Percentiles rank a stretch among this genome's conserved stretches.
These are phyloP conservation scores for Aspergillaceae sp. DNA, from an alignment of 2,329 filamentous ascomycete genomes.

Conservation along the genomic window DNA sequence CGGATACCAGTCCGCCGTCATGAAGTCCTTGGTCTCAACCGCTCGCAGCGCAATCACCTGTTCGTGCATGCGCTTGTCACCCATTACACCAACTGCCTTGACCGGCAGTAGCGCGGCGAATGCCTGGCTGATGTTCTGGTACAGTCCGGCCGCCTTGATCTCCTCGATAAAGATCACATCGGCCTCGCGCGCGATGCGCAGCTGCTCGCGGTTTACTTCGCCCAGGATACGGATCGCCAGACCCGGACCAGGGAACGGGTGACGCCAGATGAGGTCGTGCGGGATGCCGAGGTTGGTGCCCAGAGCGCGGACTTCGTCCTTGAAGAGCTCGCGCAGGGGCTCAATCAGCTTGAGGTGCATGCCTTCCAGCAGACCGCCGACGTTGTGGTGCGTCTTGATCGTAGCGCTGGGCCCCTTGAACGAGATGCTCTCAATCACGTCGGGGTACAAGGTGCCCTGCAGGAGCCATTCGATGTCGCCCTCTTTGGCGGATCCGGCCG, in stretches of 20 bases:
- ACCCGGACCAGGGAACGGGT: slow-evolving; percentile 58
- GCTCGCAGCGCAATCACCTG: slow-evolving; percentile 55
- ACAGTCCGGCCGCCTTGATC: slow-evolving; percentile 38
- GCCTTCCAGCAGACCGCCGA: slow-evolving; percentile 40
- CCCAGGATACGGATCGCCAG: slow-evolving; percentile 75
- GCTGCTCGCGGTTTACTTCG: slow-evolving; percentile 70
- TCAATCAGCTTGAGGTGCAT: slow-evolving; percentile 52
- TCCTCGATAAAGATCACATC: slow-evolving; percentile 41
- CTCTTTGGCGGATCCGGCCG: slow-evolving; percentile 48
- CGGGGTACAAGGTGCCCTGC: slow-evolving; percentile 76
- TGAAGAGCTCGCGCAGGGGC: slow-evolving; percentile 71
- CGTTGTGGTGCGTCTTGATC: slow-evolving; percentile 61
- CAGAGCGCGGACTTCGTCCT: slow-evolving; percentile 67
- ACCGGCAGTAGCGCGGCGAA: slow-evolving; percentile 60
- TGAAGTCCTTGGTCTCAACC: slow-evolving; percentile 59
- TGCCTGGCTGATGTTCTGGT: slow-evolving; percentile 56
- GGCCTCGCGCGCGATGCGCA: slow-evolving; percentile 57
- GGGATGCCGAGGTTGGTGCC: slow-evolving; percentile 63
- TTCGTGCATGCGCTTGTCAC: slow-evolving; percentile 60
- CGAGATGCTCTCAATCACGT: slow-evolving; percentile 62
- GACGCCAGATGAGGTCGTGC: slow-evolving; percentile 67
- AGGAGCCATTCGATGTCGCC: slow-evolving; percentile 78
- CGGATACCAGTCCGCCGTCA: slow-evolving; percentile 64
- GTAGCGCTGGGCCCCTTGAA: slow-evolving; percentile 64
- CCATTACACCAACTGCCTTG: slow-evolving; percentile 50